Base-by-base conservation (phyloP, 306 rosid genomes). In the Delonix regia region DNA sequence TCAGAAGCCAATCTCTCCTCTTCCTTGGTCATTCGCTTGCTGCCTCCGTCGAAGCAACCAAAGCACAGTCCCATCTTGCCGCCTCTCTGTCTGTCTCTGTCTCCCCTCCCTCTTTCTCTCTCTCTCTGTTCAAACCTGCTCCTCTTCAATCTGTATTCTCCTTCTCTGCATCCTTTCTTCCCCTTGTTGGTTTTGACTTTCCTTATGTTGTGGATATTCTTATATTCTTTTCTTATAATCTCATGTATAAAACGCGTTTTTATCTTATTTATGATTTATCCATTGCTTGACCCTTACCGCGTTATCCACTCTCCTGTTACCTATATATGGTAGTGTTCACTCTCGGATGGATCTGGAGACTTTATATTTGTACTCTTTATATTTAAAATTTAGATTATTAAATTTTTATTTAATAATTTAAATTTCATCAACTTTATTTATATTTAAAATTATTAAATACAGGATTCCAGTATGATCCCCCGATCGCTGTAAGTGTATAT, bases 1-100 rank as follows among this genome's bases (percentile, higher is more conserved):
- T 86, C 93, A 24, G 96, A 87, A 65, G 98, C 97, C 80, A 90
- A 74, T 69, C 96, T 81, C 15, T 93, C 97, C 53, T 90, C 90
- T 74, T 96, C 98, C 72, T 80, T 91, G 5, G 90, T 81, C 90
- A 77, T 80, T 15, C 92, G 89, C 82, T 84, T 90, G 78, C 83
- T 81, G 80, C 84, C 97, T 1, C 88, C 96, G 75, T 81, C 94
- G 72, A 93, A 86, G 87, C 99, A 92, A 85, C 86, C 87, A 39
- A 87, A 80, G 87, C 97, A 93, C 56, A 88, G 83, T 73, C 97
- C 98, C 98, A 93, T 92, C 55, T 9, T 73, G 60, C 55, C 62
- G 19, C 64, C 42, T 16, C 34, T 78, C 76, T 39, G 69, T 52
- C 56, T 74, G 25, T 41, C 62, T 49, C 44, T 65, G 25, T 13